Evolutionary conservation across 306 rosid genomes (phyloP).

Genomic region (Dryas alaskensis): DNA sequence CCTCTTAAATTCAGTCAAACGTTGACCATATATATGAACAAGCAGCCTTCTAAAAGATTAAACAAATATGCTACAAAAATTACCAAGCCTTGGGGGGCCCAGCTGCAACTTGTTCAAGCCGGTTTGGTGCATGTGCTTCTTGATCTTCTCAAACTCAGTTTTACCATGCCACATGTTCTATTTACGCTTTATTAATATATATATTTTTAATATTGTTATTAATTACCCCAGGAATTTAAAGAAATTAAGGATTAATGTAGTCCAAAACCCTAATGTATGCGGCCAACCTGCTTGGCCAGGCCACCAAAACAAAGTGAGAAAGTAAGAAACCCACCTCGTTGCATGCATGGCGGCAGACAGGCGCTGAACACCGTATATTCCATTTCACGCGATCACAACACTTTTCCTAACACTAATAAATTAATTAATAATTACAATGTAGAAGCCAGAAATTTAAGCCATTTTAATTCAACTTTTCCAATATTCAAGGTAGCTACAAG

Average conservation of each 20-base stretch:
- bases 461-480: neutral
- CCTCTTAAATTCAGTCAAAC: neutral
- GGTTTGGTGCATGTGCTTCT: neutral
- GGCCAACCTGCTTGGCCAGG: neutral
- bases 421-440: no score
- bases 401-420: constrained; percentile 20
- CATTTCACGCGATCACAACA: constrained; percentile 48
- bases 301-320: constrained; percentile 10
- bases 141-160: neutral
- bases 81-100: no score
- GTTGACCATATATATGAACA: neutral
- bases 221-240: neutral
- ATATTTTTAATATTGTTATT: no score
- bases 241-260: no score
- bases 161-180: no score
- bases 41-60: neutral
- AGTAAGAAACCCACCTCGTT: constrained; percentile 18
- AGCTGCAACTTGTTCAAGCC: neutral
- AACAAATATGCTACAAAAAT: neutral
- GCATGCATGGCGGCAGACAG: constrained; percentile 73
- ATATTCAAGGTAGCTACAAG: neutral
- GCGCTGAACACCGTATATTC: constrained; percentile 58
- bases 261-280: neutral
- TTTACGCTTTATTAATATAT: no score
- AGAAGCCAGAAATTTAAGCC: neutral